Base-by-base conservation (phyloP, 2,329 filamentous ascomycete species). In the Pyrenophora tritici-repentis region DNA sequence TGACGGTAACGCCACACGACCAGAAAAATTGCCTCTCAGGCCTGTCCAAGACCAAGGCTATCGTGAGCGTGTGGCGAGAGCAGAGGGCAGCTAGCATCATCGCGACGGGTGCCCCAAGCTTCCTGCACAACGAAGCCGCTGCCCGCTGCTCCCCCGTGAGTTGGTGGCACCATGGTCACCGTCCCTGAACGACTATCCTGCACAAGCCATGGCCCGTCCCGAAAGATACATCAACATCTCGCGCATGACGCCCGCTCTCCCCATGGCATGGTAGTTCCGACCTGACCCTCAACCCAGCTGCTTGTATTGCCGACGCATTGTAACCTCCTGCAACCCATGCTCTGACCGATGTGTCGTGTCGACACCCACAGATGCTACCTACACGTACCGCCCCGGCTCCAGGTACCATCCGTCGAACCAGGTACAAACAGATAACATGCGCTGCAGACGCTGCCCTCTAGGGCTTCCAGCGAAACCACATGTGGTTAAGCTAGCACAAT, bases 251-350 rank as follows among this genome's bases (percentile, higher is more conserved):
- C 56, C 33, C 24, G 39, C 43, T 14, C 14, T 54, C 53, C 65
- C 67, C 57, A 58, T 53, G 47, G 54, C 63, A 51, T 48, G 65
- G 67, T 53, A 47, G 50, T 63, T 58, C 67, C 67, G 67, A 65
- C 55, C 42, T 61, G 24, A 40, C 34, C 24, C 55, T 56, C 47
- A 22, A 55, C 58, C 62, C 60, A 55, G 37, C 42, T 44, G 32
- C 18, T 37, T 50, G 47, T 50, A 50, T 41, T 42, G 48, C 50
- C 43, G 47, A 47, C 55, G n/a, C 59, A 50, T 59, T 45, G 56
- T 55, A 58, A 55, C 53, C 49, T 55, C 48, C 53, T 44, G 47
- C 59, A 48, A 52, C 46, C 50, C n/a, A 54, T 57, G 43, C 31
- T n/a, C 35, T 26, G 24, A 42, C 38, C 31, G 22, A 42, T 50